These are phyloP conservation scores for Macrophomina pseudophaseolina DNA, from an alignment of 2,329 filamentous ascomycete genomes.

Conservation along the genomic window DNA sequence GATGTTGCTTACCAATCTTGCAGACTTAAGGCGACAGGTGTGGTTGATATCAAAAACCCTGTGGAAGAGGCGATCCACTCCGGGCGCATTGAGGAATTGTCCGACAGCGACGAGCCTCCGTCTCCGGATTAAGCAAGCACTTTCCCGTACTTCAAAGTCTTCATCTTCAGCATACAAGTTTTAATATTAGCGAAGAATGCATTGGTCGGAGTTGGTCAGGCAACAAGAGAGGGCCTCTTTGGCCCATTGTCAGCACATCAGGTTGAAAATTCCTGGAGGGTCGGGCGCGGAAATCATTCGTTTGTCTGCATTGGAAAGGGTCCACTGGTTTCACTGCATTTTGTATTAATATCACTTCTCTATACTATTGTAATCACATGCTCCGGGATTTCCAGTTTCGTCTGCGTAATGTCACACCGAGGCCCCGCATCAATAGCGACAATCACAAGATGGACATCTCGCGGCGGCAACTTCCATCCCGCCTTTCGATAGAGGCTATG, in stretches of 20 bases:
- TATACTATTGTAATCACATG: constrained; percentile 26
- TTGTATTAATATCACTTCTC: constrained; percentile 19
- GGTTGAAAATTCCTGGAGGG: constrained; percentile 7
- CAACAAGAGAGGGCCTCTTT: constrained; percentile 6
- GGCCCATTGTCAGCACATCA: neutral
- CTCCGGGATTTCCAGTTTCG: neutral
- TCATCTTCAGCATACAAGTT: constrained; percentile 19
- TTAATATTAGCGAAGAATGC: constrained; percentile 26
- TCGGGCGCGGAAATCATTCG: neutral
- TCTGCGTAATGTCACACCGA: constrained; percentile 7
- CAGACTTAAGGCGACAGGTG: constrained; percentile 73
- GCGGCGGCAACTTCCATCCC: neutral
- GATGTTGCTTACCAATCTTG: constrained; percentile 22
- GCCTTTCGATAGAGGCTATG: neutral
- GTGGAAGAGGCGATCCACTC: constrained; percentile 71
- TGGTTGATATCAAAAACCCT: constrained; percentile 80
- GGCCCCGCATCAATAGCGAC: constrained; percentile 14
- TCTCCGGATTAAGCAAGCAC: constrained; percentile 9
- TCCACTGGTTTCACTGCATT: constrained; percentile 20
- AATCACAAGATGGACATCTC: constrained; percentile 14
- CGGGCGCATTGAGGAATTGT: constrained; percentile 72
- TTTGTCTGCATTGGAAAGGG: constrained; percentile 4
- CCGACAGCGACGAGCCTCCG: constrained; percentile 20
- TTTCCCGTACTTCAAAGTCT: neutral
- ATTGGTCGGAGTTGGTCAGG: constrained; percentile 25